Evolutionary conservation across 2,329 filamentous ascomycete species (phyloP).

Genomic region (Pyricularia pennisetigena): DNA sequence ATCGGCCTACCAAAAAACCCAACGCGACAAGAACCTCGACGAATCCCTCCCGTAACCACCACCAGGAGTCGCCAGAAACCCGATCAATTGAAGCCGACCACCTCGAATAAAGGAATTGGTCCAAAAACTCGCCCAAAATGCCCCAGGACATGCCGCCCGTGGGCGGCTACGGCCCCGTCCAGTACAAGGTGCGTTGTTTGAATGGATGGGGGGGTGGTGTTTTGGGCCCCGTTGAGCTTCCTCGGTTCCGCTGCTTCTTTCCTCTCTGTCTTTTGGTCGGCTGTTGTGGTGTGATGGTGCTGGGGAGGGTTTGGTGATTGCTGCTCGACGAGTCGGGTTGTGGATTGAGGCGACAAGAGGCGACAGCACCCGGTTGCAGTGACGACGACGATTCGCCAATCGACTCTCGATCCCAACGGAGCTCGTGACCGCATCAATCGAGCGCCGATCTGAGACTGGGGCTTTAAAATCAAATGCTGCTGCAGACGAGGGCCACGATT

Average conservation of each 20-base stretch:
- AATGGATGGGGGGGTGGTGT: neutral
- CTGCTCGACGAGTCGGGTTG: neutral
- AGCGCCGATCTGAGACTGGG: neutral
- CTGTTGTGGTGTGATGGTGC: neutral
- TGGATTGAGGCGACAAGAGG: neutral
- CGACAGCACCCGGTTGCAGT: neutral
- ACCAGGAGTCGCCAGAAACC: neutral
- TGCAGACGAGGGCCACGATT: too few relatives aligned
- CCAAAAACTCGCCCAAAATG: slow-evolving; percentile 48
- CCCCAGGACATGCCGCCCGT: slow-evolving; percentile 93
- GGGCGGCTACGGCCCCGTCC: slow-evolving; percentile 91
- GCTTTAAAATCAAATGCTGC: neutral
- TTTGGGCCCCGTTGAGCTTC: too few relatives aligned
- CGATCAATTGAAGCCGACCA: neutral
- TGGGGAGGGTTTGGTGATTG: neutral
- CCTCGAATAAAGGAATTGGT: neutral
- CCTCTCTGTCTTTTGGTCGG: neutral
- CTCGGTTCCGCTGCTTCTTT: neutral
- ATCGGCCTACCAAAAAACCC: neutral
- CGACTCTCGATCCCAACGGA: neutral
- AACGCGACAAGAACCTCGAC: neutral
- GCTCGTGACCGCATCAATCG: neutral
- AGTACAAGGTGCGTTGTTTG: slow-evolving; percentile 71
- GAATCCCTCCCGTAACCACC: neutral
- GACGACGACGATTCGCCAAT: neutral